Evolutionary conservation across 2,329 filamentous ascomycete genomes (phyloP), one percentile per base, ranked within the genome.

Genomic region (Rhinocladiella similis): DNA sequence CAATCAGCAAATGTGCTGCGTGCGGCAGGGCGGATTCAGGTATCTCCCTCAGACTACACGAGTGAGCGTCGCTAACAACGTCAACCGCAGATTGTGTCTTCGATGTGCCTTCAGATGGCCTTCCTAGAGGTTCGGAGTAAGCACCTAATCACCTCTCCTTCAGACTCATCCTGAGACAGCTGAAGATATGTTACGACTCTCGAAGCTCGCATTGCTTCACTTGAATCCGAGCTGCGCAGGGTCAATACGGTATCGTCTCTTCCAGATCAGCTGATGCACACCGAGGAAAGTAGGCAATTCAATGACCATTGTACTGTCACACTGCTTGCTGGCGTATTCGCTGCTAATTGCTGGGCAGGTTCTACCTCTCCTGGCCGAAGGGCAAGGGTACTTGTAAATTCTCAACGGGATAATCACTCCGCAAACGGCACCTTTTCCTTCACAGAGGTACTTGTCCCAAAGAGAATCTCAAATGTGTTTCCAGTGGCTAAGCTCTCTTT

Each of bases 101-200:
- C 50, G 61, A 63, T 57, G 50, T 36, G 20, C 55, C 59, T 47
- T 56, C 61, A 3, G 61, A 63, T 50, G 58, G 58, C 25, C 46
- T 61, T 9, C 53, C 60, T 4, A 47, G 61, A 45, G 50, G 53
- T 19, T 36, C 58, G 33, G 59, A 56, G 61, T 63, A 54, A 29
- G 48, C 35, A 20, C 38, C 6, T n/a, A n/a, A n/a, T 33, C 29
- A 33, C 29, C 29, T 33, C 27, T 14, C 19, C n/a, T 39, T 33
- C 43, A 51, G 38, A 14, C 2, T 12, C 4, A 18, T 29, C 18
- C 49, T 52, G 49, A 52, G 5, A 16, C 1, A 19, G 3, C 25
- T 13, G 38, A 35, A 62, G 61, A 58, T 63, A 63, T 54, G 56
- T 63, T 35, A 47, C 59, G 3, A 60, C 56, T 12, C 41, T 63